These are phyloP conservation scores for Barnettozyma populi DNA, from an alignment of 805 yeast genomes.

Conservation along the genomic window DNA sequence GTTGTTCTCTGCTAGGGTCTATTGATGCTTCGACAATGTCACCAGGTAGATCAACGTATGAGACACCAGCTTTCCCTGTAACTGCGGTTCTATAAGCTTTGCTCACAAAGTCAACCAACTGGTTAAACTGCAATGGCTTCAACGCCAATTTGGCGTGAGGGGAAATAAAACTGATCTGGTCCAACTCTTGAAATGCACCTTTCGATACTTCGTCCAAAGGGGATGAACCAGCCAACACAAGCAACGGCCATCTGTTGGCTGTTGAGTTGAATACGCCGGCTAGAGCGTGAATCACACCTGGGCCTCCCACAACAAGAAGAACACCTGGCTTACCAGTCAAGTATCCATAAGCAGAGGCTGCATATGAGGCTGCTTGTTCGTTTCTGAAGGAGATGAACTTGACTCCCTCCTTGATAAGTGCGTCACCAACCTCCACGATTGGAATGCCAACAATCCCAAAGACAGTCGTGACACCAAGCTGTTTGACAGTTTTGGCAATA, in stretches of 20 bases:
- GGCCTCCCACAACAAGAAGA: constrained; percentile 68
- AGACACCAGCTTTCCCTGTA: constrained; percentile 53
- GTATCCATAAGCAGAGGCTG: constrained; percentile 68
- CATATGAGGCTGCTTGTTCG: constrained; percentile 72
- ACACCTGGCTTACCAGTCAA: constrained; percentile 63
- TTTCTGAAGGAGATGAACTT: constrained; percentile 57
- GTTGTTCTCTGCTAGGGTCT: neutral
- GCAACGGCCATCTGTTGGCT: constrained; percentile 58
- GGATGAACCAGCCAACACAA: constrained; percentile 60
- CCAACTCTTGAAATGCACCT: constrained; percentile 71
- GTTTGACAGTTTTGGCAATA: constrained; percentile 42
- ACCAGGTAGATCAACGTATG: constrained; percentile 65
- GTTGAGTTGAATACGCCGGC: constrained; percentile 63
- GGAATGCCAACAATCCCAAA: constrained; percentile 78
- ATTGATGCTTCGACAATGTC: constrained; percentile 36
- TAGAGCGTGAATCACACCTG: constrained; percentile 62
- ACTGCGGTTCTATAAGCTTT: constrained; percentile 41
- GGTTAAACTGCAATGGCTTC: constrained; percentile 31
- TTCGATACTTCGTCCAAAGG: constrained; percentile 41
- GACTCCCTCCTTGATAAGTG: constrained; percentile 47
- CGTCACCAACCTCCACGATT: constrained; percentile 63
- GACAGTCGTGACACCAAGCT: constrained; percentile 48
- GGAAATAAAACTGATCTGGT: constrained; percentile 48
- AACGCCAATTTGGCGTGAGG: constrained; percentile 49
- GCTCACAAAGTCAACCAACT: constrained; percentile 35